Conservation (phyloP, 78 protist genomes). For the Creolimax fragrantissima region DNA sequence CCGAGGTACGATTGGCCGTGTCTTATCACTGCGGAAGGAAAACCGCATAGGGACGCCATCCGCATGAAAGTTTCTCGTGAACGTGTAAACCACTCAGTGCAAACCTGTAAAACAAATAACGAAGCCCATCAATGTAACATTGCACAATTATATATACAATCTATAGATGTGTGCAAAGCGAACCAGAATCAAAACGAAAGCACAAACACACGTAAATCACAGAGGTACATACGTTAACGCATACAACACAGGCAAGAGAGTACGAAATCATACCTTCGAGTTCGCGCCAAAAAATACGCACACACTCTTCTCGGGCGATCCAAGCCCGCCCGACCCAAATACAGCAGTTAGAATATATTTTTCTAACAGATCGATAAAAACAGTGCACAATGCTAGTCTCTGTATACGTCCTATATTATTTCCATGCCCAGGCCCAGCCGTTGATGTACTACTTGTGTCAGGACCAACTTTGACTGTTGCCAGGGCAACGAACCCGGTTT, state of each 20-base stretch:
- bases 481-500: not conserved
- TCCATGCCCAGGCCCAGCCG: too few relatives aligned
- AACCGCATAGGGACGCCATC: not conserved
- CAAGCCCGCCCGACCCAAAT: not conserved
- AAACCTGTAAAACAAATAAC: not conserved
- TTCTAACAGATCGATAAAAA: not conserved
- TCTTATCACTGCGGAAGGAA: not conserved
- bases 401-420: not conserved
- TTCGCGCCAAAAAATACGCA: not conserved
- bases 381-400: not conserved
- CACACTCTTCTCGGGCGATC: not conserved
- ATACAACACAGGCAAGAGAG: too few relatives aligned
- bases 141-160: too few relatives aligned
- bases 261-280: not conserved
- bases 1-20: not conserved
- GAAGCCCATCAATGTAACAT: too few relatives aligned
- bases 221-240: too few relatives aligned
- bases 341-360: not conserved
- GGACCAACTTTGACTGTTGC: not conserved
- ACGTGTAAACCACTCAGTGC: not conserved
- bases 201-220: too few relatives aligned
- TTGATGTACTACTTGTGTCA: too few relatives aligned
- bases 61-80: not conserved
- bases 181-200: too few relatives aligned
- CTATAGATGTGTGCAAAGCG: too few relatives aligned